Base-by-base conservation (phyloP, 768 basidiomycete genomes). In the Lactarius sp. region DNA sequence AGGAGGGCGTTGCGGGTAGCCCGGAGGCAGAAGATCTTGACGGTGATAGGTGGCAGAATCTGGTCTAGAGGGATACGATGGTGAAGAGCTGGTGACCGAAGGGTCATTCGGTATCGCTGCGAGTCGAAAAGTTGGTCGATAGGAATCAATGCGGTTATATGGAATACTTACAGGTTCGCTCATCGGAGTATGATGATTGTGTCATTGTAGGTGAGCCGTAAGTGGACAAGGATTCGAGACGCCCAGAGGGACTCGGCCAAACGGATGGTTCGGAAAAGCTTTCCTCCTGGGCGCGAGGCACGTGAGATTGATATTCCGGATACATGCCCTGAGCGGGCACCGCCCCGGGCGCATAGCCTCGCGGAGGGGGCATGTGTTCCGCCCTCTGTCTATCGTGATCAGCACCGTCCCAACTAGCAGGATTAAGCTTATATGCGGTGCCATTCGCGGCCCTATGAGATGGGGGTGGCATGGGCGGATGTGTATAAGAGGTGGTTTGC, bases 331-430 rank as follows among this genome's bases (percentile, higher is more conserved):
- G 73, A 14, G 66, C 51, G n/a, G 56, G 64, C 52, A 57, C 36
- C 2, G 47, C 31, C 41, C 52, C 52, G 14, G 54, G 60, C 20
- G 52, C 53, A 59, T 63, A 66, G 4, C 53, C 60, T 57, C 65
- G 65, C 36, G 61, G 57, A 33, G 55, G 59, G 0, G 39, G 51
- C 61, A 59, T 68, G 60, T 58, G 39, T 13, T 66, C 65, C 33
- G 51, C 31, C 27, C 65, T 55, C n/a, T 62, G 66, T 27, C 60
- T 77, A 67, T 72, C 74, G 72, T 70, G 73, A 65, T 74, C 77
- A 56, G 68, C 73, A 52, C 67, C 74, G 71, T 79, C 79, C 85
- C 86, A 87, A 69, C 74, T 83, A 6, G 86, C 86, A 12, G 84
- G 82, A 46, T 84, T 79, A n/a, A 87, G 80, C 69, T 82, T 78